Conservation (phyloP, 2,329 filamentous ascomycete genomes). For the Cephalotrichum gorgonifer region DNA sequence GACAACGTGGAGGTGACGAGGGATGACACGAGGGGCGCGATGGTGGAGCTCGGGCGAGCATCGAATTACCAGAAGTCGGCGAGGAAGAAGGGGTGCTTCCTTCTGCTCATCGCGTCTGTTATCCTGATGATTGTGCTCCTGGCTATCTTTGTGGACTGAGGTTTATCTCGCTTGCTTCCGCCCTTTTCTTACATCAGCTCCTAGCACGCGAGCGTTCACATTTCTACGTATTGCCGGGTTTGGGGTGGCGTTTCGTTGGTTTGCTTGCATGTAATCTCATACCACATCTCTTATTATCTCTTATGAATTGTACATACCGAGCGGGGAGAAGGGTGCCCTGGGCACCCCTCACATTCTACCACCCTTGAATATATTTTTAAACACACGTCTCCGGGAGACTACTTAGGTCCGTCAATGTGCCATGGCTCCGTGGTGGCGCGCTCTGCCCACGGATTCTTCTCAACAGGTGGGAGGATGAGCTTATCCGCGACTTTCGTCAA, state of each 20-base stretch:
- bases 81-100: slow-evolving; percentile 85
- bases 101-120: slow-evolving; percentile 78
- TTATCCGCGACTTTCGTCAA: background rate
- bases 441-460: slow-evolving; percentile 2
- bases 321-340: background rate
- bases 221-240: background rate
- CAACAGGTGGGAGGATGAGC: slow-evolving; percentile 6
- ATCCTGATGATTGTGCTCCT: slow-evolving; percentile 84
- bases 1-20: slow-evolving; percentile 79
- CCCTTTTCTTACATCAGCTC: slow-evolving; percentile 14
- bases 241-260: background rate
- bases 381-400: background rate
- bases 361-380: background rate
- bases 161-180: background rate
- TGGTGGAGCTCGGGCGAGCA: slow-evolving; percentile 74
- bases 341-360: background rate
- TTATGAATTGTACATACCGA: background rate
- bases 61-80: slow-evolving; percentile 92
- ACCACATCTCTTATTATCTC: slow-evolving; percentile 9
- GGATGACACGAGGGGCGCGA: slow-evolving; percentile 73
- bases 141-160: slow-evolving; percentile 68
- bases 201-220: slow-evolving; percentile 12
- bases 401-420: slow-evolving; percentile 1
- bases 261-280: slow-evolving; percentile 8
- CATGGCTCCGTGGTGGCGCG: background rate